Evolutionary conservation across 1,284 basidiomycete species (phyloP).

Genomic region (Hymenochaete sp.): DNA sequence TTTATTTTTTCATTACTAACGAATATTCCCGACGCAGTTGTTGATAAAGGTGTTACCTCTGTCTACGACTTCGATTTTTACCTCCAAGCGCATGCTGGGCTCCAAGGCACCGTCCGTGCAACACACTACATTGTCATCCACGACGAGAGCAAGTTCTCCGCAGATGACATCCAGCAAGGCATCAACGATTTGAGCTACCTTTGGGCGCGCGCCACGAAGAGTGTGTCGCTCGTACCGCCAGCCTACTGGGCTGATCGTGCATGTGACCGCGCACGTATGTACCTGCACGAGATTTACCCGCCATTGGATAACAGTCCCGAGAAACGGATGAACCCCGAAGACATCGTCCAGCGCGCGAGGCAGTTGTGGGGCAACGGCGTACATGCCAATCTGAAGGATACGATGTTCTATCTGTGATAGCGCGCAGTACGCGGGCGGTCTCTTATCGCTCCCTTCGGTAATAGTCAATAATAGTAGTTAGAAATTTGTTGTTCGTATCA

Average conservation of each 20-base stretch:
- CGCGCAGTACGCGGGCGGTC: no score
- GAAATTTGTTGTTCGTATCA: no score
- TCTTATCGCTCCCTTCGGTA: no score
- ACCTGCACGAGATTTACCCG: constrained; percentile 23
- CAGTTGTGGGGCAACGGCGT: constrained; percentile 14
- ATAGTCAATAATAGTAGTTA: no score
- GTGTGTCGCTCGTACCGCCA: constrained; percentile 65
- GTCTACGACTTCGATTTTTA: constrained; percentile 73
- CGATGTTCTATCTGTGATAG: constrained; percentile 18
- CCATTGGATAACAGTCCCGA: constrained; percentile 22
- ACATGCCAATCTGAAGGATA: constrained; percentile 11
- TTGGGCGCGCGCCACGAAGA: constrained; percentile 68
- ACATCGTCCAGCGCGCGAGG: constrained; percentile 6
- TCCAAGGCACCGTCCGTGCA: constrained; percentile 57
- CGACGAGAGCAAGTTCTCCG: constrained; percentile 54
- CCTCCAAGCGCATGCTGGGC: constrained; percentile 63
- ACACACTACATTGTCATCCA: constrained; percentile 72
- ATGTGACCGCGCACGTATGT: constrained; percentile 25
- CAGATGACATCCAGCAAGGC: constrained; percentile 62
- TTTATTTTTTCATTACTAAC: no score
- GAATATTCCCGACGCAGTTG: no score
- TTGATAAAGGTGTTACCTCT: constrained; percentile 64
- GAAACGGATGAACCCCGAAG: constrained; percentile 9
- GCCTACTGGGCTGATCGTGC: constrained; percentile 44
- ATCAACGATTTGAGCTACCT: constrained; percentile 57